These are phyloP conservation scores for Hypholoma sublateritium DNA, from an alignment of 768 basidiomycete genomes.

Conservation along the genomic window DNA sequence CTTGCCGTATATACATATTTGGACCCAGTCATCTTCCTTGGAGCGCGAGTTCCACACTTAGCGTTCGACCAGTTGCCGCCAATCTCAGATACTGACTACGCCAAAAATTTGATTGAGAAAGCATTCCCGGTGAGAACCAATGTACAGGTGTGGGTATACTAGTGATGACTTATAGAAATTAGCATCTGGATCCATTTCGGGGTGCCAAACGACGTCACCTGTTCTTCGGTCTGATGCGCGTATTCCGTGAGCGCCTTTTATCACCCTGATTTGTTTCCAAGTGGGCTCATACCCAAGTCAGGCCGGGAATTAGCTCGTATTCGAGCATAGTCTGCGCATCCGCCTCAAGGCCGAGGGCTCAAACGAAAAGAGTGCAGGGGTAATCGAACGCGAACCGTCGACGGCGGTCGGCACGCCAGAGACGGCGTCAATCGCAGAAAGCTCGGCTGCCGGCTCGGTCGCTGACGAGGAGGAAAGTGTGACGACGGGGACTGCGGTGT, in stretches of 20 bases:
- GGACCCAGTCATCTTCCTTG: slow-evolving; percentile 45
- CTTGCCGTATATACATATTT: slow-evolving; percentile 48
- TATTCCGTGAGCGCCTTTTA: slow-evolving; percentile 23
- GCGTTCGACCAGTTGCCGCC: slow-evolving; percentile 53
- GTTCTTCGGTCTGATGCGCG: slow-evolving; percentile 42
- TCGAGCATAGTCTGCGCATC: slow-evolving; percentile 55
- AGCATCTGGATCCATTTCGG: slow-evolving; percentile 38
- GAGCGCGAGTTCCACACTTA: slow-evolving; percentile 40
- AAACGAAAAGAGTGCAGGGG: neutral
- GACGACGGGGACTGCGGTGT: neutral
- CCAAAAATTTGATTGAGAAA: slow-evolving; percentile 16
- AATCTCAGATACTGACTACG: slow-evolving; percentile 56
- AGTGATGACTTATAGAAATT: slow-evolving; percentile 14
- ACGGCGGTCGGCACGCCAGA: neutral
- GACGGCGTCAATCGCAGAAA: neutral
- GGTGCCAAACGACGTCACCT: slow-evolving; percentile 42
- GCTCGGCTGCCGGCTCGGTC: neutral
- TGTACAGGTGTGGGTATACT: slow-evolving; percentile 19
- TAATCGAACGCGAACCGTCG: neutral
- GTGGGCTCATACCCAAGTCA: neutral
- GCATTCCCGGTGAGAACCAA: slow-evolving; percentile 15
- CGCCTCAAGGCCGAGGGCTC: slow-evolving; percentile 48
- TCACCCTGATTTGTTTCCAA: neutral
- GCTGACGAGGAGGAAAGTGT: neutral
- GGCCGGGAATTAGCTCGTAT: slow-evolving; percentile 38